Evolutionary conservation across 495 filamentous ascomycete genomes (phyloP).

Genomic region (Penicillium roqueforti): DNA sequence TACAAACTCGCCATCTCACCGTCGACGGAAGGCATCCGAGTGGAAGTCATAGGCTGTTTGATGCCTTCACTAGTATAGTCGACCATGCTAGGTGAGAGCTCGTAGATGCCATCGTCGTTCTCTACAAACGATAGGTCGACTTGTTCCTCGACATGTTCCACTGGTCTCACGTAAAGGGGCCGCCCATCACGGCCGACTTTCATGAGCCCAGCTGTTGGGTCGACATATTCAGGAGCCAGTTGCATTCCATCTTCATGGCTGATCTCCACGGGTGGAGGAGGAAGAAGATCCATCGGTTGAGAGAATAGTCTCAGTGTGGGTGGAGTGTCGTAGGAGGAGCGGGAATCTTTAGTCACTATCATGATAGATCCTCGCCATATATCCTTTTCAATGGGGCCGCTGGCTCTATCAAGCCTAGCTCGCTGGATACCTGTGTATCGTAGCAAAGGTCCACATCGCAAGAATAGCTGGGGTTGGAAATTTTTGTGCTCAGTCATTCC

Average conservation of each 20-base stretch:
- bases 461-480: slow-evolving; percentile 77
- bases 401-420: slow-evolving; percentile 32
- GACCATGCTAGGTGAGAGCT: slow-evolving; percentile 47
- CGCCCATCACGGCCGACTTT: slow-evolving; percentile 77
- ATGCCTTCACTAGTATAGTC: slow-evolving; percentile 36
- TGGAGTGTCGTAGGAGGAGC: slow-evolving; percentile 73
- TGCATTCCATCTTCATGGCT: slow-evolving; percentile 55
- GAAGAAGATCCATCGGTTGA: slow-evolving; percentile 78
- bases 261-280: slow-evolving; percentile 70
- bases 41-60: slow-evolving; percentile 40
- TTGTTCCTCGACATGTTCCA: slow-evolving; percentile 72
- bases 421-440: slow-evolving; percentile 76
- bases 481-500: slow-evolving; percentile 45
- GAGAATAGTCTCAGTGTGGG: slow-evolving; percentile 79
- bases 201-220: slow-evolving; percentile 80
- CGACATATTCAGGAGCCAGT: slow-evolving; percentile 75
- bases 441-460: slow-evolving; percentile 86
- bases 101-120: slow-evolving; percentile 77
- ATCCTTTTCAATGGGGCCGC: slow-evolving; percentile 54
- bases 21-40: slow-evolving; percentile 46
- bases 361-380: slow-evolving; percentile 91
- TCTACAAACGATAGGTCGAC: slow-evolving; percentile 71
- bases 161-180: slow-evolving; percentile 76
- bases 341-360: slow-evolving; percentile 82
- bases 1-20: slow-evolving; percentile 73